These are phyloP conservation scores for Baeospora myosura DNA, from an alignment of 1,284 basidiomycete genomes.

Conservation along the genomic window DNA sequence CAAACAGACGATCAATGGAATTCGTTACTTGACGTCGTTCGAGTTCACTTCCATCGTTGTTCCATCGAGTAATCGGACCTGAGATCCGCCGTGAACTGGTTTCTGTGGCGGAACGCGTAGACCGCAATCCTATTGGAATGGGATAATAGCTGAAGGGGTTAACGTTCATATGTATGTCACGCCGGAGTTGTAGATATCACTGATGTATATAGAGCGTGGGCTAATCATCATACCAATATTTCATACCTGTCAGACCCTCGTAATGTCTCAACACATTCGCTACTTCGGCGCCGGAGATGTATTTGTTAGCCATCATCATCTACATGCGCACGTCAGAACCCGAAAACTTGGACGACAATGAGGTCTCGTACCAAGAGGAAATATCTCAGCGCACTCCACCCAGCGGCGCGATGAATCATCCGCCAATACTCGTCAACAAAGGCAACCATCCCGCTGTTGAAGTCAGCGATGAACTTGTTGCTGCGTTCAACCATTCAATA, in stretches of 20 bases:
- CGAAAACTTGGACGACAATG: background rate
- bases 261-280: conserved; percentile 38
- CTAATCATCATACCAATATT: no score
- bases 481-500: conserved; percentile 1
- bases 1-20: no score
- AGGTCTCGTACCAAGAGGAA: conserved; percentile 48
- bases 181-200: no score
- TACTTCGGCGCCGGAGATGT: conserved; percentile 37
- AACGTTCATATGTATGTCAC: no score
- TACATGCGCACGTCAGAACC: conserved; percentile 16
- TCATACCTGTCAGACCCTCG: conserved; percentile 24
- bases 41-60: no score
- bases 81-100: no score
- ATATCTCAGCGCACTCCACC: conserved; percentile 53
- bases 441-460: conserved; percentile 29
- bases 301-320: conserved; percentile 41
- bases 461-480: background rate
- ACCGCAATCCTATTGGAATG: no score
- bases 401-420: conserved; percentile 61
- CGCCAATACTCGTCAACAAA: conserved; percentile 57
- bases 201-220: no score
- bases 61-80: no score
- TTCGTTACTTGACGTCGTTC: no score
- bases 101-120: no score
- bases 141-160: no score